Evolutionary conservation across 2,329 filamentous ascomycete genomes (phyloP), one percentile per base, ranked within the genome.

Genomic region (Aspergillus sp.): DNA sequence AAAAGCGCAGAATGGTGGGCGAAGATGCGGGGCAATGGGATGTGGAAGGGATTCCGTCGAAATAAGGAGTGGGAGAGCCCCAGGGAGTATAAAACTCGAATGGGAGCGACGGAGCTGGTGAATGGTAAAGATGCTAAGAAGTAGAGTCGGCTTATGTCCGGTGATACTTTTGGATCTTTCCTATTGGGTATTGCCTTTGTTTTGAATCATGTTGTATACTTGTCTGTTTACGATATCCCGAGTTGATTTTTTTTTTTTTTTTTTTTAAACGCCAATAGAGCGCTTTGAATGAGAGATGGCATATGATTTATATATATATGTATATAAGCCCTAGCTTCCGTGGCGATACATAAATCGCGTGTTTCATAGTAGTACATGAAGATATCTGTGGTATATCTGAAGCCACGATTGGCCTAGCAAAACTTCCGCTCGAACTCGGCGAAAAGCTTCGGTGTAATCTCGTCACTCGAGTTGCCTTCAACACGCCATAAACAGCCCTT

Each of bases 391-490:
- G 48, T 56, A 69, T 61, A 54, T 52, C 48, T 28, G 48, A 59
- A 47, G 47, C 31, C 41, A 45, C 41, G 56, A 49, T 15, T 28
- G 13, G 15, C 28, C n/a, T 51, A 78, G 62, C 76, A 83, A 79
- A 98, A 98, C 60, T 90, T 85, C 72, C 82, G 86, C 79, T 91
- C 89, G 76, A 99, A 91, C 78, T 97, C 93, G 8, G 82, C 79
- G 72, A 92, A 91, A 30, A 99, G 82, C 81, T 93, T 89, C n/a
- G 95, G 95, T 57, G 86, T 93, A 69, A 99, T 99, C 80, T 98
- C 95, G 73, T 99, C 92, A 73, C 93, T 97, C 76, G 88, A 94
- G 78, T 93, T 87, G 23, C 95, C 95, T 69, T 92, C 84, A 4
- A 97, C 92, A 64, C 92, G 91, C 86, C 91, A 92, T 43, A 99